Percentiles rank a stretch among this genome's conserved stretches.
Conservation (phyloP, 75 land plant species). For the Gnetum montanum region DNA sequence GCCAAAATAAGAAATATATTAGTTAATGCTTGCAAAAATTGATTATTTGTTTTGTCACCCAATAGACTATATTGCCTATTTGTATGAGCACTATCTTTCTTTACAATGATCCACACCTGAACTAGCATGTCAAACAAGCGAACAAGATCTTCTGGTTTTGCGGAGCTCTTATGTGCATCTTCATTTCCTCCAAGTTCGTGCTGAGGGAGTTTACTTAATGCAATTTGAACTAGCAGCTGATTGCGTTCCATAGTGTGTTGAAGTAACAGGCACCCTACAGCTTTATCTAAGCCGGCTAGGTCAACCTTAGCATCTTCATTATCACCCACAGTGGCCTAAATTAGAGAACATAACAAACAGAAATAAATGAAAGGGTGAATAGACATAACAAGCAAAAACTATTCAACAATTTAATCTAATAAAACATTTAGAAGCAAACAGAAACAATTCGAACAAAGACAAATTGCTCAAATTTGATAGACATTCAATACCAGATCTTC, state of each 20-base stretch:
- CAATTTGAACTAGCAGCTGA: constrained; percentile 51
- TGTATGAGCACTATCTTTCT: background rate
- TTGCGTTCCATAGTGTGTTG: constrained; percentile 85
- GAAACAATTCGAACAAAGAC: background rate
- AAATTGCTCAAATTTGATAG: no score
- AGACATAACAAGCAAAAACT: background rate
- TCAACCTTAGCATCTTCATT: constrained; percentile 81
- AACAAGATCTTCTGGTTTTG: constrained; percentile 93
- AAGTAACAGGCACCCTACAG: constrained; percentile 75
- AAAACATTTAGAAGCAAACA: background rate
- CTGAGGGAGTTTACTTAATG: constrained; percentile 53
- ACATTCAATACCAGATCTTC: constrained; percentile 95
- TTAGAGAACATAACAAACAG: background rate
- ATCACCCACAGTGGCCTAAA: constrained; percentile 74
- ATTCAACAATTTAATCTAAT: background rate
- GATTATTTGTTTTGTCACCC: background rate
- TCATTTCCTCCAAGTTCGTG: constrained; percentile 23
- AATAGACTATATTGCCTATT: background rate
- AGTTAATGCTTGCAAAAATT: background rate
- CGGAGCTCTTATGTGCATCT: constrained; percentile 57
- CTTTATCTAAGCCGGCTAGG: constrained; percentile 81
- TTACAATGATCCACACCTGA: constrained; percentile 57
- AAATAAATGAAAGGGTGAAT: background rate
- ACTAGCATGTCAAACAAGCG: constrained; percentile 78
- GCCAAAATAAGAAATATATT: background rate